Percentiles rank a stretch among this genome's conserved stretches.
These are phyloP conservation scores for Russula foetens DNA, from an alignment of 768 basidiomycete genomes.

Conservation along the genomic window DNA sequence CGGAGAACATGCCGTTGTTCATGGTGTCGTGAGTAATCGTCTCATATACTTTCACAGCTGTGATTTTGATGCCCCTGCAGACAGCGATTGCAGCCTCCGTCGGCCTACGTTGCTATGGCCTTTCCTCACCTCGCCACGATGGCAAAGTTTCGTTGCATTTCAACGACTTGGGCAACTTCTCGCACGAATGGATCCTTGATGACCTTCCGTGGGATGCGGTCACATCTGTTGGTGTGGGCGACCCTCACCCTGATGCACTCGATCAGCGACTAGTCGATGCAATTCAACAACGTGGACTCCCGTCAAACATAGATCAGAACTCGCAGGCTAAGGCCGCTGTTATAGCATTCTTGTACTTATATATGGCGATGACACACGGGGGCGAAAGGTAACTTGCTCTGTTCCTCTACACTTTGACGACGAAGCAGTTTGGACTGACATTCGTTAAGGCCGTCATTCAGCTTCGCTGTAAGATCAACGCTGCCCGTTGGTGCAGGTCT, in stretches of 20 bases:
- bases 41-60: constrained; percentile 3
- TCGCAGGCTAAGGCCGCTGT: constrained; percentile 39
- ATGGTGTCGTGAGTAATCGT: constrained; percentile 73
- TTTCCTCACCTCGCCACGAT: constrained; percentile 68
- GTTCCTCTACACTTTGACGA: not conserved
- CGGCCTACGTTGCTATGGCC: constrained; percentile 90
- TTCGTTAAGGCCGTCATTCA: constrained; percentile 56
- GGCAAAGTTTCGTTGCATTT: constrained; percentile 68
- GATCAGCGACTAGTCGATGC: constrained; percentile 69
- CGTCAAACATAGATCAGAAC: constrained; percentile 26
- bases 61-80: constrained; percentile 30
- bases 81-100: constrained; percentile 94
- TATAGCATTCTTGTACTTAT: constrained; percentile 86
- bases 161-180: constrained; percentile 69
- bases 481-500: constrained; percentile 93
- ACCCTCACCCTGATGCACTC: constrained; percentile 54
- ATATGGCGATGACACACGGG: constrained; percentile 65
- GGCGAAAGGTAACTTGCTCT: constrained; percentile 43
- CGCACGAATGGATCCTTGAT: constrained; percentile 73
- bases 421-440: not conserved
- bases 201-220: constrained; percentile 74
- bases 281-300: constrained; percentile 42
- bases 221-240: constrained; percentile 41
- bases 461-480: constrained; percentile 77
- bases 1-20: constrained; percentile 97